Evolutionary conservation across 1,139 yeast genomes (phyloP).

Genomic region (Yamadazyma aaseri): DNA sequence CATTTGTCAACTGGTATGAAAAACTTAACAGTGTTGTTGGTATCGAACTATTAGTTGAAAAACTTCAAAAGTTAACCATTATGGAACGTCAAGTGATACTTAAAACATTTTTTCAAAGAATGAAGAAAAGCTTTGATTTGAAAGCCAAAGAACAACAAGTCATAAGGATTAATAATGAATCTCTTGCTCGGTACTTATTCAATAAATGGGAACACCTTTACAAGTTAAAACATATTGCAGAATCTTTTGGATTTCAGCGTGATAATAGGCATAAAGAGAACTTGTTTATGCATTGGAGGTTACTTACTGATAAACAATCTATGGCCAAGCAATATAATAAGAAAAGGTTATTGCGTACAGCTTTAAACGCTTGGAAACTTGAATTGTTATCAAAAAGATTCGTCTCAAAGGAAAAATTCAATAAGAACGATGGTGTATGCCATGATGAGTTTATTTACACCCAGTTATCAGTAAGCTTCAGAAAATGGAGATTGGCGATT

Average conservation of each 20-base stretch:
- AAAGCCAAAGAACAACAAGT: constrained; percentile 4
- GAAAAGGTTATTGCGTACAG: neutral
- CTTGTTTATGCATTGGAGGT: constrained; percentile 16
- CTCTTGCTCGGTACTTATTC: constrained; percentile 9
- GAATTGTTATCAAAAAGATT: constrained; percentile 2
- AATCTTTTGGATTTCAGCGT: constrained; percentile 7
- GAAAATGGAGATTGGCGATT: constrained; percentile 8
- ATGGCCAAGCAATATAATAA: constrained; percentile 3
- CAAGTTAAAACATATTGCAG: constrained; percentile 6
- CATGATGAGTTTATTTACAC: constrained; percentile 1
- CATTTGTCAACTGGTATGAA: constrained; percentile 13
- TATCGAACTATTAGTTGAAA: constrained; percentile 4
- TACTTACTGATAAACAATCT: constrained; percentile 3
- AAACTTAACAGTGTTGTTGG: constrained; percentile 5
- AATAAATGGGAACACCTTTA: constrained; percentile 13
- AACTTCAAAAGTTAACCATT: constrained; percentile 8
- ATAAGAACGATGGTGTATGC: neutral
- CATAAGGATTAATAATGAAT: neutral
- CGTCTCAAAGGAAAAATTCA: neutral
- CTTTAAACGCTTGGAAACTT: constrained; percentile 8
- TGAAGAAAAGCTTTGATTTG: constrained; percentile 5
- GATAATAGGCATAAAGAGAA: constrained; percentile 6
- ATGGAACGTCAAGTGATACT: constrained; percentile 7
- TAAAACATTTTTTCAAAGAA: constrained; percentile 6
- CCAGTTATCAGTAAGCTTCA: constrained; percentile 4